These are phyloP conservation scores for Arthrocladium fulminans DNA, from an alignment of 2,329 filamentous ascomycete genomes.

Conservation along the genomic window DNA sequence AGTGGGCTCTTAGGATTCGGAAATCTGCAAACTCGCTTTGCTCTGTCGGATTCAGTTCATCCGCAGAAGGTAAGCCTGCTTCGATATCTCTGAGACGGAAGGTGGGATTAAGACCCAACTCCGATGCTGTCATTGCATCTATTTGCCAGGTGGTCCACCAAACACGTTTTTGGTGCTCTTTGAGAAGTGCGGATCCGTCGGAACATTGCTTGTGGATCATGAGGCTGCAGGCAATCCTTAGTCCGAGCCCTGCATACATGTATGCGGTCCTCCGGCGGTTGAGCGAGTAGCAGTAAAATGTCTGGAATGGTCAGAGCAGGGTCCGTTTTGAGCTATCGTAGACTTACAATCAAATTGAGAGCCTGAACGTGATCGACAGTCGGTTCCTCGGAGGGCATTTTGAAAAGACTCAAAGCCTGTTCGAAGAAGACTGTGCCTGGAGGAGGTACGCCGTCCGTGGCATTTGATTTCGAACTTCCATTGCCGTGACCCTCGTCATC, in stretches of 20 bases:
- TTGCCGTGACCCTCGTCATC: background rate
- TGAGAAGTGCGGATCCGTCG: background rate
- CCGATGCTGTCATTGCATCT: conserved; percentile 15
- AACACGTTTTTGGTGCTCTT: conserved; percentile 18
- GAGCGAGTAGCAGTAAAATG: conserved; percentile 20
- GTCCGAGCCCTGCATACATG: conserved; percentile 16
- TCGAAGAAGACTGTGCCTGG: conserved; percentile 11
- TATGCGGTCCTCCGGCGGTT: conserved; percentile 21
- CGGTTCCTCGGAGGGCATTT: conserved; percentile 15
- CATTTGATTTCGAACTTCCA: background rate
- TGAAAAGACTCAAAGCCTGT: conserved; percentile 16
- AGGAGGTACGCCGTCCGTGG: background rate
- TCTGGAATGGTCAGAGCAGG: conserved; percentile 4
- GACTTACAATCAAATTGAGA: conserved; percentile 18
- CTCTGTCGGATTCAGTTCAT: background rate
- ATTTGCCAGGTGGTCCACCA: conserved; percentile 21
- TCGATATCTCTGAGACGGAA: background rate
- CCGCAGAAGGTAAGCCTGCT: background rate
- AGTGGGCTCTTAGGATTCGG: background rate
- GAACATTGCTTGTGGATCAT: conserved; percentile 14
- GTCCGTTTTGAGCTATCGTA: background rate
- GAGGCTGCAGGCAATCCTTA: conserved; percentile 14
- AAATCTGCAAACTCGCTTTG: background rate
- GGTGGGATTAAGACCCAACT: conserved; percentile 10
- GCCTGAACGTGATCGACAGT: conserved; percentile 20